Base-by-base conservation (phyloP, 176 grass and related monocot genomes). In the Phragmites australis region DNA sequence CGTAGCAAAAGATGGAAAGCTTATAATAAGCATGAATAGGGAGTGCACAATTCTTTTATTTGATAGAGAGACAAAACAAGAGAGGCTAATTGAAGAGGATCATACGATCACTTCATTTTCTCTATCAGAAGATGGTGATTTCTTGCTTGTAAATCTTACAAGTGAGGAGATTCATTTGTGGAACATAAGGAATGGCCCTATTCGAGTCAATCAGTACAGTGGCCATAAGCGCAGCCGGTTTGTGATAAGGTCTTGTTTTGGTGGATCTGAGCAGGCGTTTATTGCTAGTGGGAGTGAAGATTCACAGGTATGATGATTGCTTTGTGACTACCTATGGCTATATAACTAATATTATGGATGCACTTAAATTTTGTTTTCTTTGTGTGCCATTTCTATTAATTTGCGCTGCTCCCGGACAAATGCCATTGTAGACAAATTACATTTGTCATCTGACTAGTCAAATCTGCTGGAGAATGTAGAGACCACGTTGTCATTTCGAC, bases 251-350 rank as follows among this genome's bases (percentile, higher is more conserved):
- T 97, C 94, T 55, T 97, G 94, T 84, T 97, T 97, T 77, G 94
- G 94, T 47, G 94, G 94, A 56, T 85, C 89, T 15, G 91, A 92
- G 58, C 91, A 97, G 48, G 91, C 87, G 15, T 97, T 97, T 51
- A 76, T 97, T 92, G 94, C 91, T 51, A 97, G 94, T 78, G 94
- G 94, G 19, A 97, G 94, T 81, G 94, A 97, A 81, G 94, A 97
- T 85, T 94, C 91, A 82, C 79, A 82, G 94, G 94, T 94, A 92
- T 83, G 70, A 26, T 55, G 9, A 26, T 63, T 77, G 43, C 27
- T 39, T 29, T 18, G 37, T 65, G 31, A 30, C 22, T 17, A 75
- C 22, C 57, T 75, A 18, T 54, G 22, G 0, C 57, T 74, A n/a
- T 72, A 23, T 3, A 65, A 81, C 58, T 39, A 14, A 37, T 48